These are phyloP conservation scores for Talaromyces sp. DNA, from an alignment of 2,329 filamentous ascomycete species.

Conservation along the genomic window DNA sequence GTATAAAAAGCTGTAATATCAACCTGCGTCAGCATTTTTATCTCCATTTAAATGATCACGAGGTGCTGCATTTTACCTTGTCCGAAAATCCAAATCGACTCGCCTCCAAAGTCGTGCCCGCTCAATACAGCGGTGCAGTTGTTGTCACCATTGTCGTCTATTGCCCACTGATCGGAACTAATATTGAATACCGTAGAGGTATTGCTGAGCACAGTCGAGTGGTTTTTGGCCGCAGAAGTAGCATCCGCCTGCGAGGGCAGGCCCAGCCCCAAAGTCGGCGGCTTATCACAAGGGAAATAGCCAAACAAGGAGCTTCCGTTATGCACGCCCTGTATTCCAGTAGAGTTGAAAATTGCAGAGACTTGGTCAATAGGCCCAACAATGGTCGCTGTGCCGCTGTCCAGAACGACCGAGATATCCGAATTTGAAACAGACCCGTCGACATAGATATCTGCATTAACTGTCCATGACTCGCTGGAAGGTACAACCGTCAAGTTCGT, in stretches of 20 bases:
- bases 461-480: background rate
- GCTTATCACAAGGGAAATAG: background rate
- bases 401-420: background rate
- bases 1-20: background rate
- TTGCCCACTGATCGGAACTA: background rate
- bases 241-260: background rate
- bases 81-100: background rate
- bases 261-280: background rate
- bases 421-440: background rate
- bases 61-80: background rate
- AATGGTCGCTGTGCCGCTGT: background rate
- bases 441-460: background rate
- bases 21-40: background rate
- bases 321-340: background rate
- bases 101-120: background rate
- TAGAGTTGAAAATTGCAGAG: background rate
- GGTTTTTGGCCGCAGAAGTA: background rate
- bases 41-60: background rate
- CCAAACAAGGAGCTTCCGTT: background rate
- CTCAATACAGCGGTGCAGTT: background rate
- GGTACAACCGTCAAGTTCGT: background rate
- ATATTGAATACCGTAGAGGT: background rate
- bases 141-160: background rate
- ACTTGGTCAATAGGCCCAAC: background rate
- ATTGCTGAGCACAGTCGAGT: background rate